Conservation (phyloP, 2,329 filamentous ascomycete genomes). For the Dryadomyces quercivorus region DNA sequence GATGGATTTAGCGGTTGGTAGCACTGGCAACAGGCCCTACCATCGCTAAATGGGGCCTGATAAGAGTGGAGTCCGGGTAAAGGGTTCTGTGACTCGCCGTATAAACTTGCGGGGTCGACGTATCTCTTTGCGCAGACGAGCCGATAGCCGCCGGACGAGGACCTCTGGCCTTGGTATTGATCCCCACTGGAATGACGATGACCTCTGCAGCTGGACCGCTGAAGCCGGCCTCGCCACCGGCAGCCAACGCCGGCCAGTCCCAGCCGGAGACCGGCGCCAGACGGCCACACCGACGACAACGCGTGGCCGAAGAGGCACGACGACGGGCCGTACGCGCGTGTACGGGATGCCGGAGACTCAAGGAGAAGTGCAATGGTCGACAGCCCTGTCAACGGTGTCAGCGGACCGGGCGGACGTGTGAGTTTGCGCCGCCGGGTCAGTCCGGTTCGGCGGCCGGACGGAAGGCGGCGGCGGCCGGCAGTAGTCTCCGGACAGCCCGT, state of each 20-base stretch:
- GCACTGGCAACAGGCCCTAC: no score
- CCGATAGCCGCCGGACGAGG: no score
- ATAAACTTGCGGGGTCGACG: not conserved
- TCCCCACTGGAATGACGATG: no score
- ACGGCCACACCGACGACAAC: conserved; percentile 1
- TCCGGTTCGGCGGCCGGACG: not conserved
- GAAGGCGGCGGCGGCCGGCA: not conserved
- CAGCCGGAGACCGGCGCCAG: not conserved
- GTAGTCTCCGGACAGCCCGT: no score
- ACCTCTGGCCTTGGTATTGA: no score
- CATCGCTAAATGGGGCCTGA: not conserved
- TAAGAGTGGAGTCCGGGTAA: not conserved
- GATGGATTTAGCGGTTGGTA: no score
- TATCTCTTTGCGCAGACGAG: not conserved
- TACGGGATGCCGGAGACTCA: conserved; percentile 10
- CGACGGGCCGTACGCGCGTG: conserved; percentile 5
- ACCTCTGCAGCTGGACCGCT: not conserved
- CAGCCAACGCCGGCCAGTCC: not conserved
- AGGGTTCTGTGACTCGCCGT: not conserved
- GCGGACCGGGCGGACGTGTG: conserved; percentile 10
- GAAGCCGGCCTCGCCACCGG: not conserved
- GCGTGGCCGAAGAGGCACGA: conserved; percentile 3
- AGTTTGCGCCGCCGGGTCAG: conserved; percentile 18
- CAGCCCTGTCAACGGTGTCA: conserved; percentile 12
- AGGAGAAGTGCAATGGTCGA: conserved; percentile 13